Percentiles rank a stretch among this genome's conserved stretches.
Evolutionary conservation across 139 green algal species (phyloP).

Genomic region (Picochlorum sp.): DNA sequence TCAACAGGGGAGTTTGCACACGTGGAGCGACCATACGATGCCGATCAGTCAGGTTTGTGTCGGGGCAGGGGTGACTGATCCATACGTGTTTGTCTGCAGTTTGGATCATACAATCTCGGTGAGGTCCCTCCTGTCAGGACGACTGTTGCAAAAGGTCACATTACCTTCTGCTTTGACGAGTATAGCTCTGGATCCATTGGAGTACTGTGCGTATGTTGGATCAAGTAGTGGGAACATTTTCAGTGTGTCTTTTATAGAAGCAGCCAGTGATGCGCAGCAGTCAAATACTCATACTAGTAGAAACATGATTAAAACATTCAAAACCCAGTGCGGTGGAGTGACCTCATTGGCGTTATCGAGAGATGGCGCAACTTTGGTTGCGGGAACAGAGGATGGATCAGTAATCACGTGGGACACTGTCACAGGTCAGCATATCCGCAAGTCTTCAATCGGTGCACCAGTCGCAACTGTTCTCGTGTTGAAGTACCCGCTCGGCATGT

Average conservation of each 20-base stretch:
- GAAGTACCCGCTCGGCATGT: conserved; percentile 31
- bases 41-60: conserved; percentile 57
- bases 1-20: conserved; percentile 43
- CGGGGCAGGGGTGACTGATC: conserved; percentile 40
- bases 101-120: conserved; percentile 71
- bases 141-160: conserved; percentile 42
- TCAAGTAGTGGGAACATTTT: conserved; percentile 68
- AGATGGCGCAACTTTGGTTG: conserved; percentile 51
- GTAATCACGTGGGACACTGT: conserved; percentile 68
- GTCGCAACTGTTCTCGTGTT: conserved; percentile 51
- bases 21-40: conserved; percentile 80
- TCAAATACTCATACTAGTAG: too few relatives aligned
- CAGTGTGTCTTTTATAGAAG: conserved; percentile 45
- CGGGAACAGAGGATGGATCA: conserved; percentile 57
- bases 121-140: conserved; percentile 40
- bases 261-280: background rate
- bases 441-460: conserved; percentile 37
- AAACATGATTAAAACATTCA: background rate
- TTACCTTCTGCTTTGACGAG: conserved; percentile 49
- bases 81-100: conserved; percentile 49
- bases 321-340: background rate
- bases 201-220: conserved; percentile 71
- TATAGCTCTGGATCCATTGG: conserved; percentile 52
- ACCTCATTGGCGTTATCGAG: conserved; percentile 37
- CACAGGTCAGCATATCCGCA: conserved; percentile 52